Conservation (phyloP, 2,329 filamentous ascomycete species). For the Sporothrix luriei region DNA sequence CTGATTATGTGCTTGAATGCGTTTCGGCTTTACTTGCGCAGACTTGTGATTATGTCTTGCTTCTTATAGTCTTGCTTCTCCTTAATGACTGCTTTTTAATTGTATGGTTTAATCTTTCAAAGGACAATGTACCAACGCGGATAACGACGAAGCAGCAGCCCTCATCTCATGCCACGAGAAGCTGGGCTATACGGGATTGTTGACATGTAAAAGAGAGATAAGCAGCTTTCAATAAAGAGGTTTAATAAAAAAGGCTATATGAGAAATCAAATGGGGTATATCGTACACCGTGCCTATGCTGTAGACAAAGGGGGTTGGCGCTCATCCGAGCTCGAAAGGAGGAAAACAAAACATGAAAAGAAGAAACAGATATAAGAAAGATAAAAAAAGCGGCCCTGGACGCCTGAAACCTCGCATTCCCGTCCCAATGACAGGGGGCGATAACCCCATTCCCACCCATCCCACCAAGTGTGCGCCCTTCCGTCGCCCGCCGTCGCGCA, state of each 20-base stretch:
- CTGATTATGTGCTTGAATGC: too few species aligned
- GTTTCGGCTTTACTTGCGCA: too few species aligned
- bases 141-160: too few species aligned
- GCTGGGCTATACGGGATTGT: too few species aligned
- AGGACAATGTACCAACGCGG: too few species aligned
- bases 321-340: slow-evolving; percentile 19
- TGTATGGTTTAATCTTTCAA: too few species aligned
- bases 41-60: too few species aligned
- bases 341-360: neutral
- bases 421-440: neutral
- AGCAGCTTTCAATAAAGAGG: neutral
- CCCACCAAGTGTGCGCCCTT: neutral
- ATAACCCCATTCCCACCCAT: too few species aligned
- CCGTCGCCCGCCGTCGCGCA: neutral
- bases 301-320: neutral
- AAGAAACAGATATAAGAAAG: neutral
- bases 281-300: slow-evolving; percentile 27
- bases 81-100: too few species aligned
- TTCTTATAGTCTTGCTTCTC: too few species aligned
- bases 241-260: neutral
- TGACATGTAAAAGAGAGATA: neutral
- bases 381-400: neutral
- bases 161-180: too few species aligned
- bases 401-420: neutral
- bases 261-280: slow-evolving; percentile 22